phyloP scores from a whole-genome alignment of 257 asterid species.

The Capsicum chinense region DNA sequence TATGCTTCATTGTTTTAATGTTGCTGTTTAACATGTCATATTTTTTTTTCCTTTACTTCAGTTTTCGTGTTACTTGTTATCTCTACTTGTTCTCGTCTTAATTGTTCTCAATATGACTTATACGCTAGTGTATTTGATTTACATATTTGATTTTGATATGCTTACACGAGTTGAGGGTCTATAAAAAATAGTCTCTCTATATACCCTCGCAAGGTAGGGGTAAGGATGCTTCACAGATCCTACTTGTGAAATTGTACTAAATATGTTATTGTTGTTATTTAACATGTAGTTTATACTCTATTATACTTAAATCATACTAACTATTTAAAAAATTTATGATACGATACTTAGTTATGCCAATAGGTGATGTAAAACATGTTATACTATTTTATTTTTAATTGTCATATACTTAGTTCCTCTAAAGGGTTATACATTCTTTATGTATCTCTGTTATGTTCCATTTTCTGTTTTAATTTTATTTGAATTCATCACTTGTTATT shows the following conservation, averaged over 20 bases:
- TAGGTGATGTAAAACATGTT: background rate
- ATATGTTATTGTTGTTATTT: background rate
- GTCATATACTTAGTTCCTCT: background rate
- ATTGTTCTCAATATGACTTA: too few relatives aligned
- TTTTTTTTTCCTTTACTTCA: too few relatives aligned
- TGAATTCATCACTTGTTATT: background rate
- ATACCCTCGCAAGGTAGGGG: too few relatives aligned
- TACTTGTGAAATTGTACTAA: too few relatives aligned
- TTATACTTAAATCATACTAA: background rate
- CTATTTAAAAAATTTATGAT: background rate
- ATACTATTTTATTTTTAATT: background rate
- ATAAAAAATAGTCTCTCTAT: too few relatives aligned
- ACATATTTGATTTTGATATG: too few relatives aligned
- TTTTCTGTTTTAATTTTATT: background rate
- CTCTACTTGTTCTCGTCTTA: too few relatives aligned
- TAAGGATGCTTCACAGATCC: too few relatives aligned
- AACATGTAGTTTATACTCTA: background rate
- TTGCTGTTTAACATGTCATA: too few relatives aligned
- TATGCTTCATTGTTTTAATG: background rate
- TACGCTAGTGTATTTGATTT: too few relatives aligned
- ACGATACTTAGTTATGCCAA: background rate
- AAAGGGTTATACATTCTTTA: background rate
- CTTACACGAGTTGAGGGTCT: too few relatives aligned
- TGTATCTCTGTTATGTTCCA: background rate
- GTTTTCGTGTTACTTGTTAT: too few relatives aligned